Evolutionary conservation across 352 stramenopile genomes (phyloP).

Genomic region (Globisporangium perplexum): DNA sequence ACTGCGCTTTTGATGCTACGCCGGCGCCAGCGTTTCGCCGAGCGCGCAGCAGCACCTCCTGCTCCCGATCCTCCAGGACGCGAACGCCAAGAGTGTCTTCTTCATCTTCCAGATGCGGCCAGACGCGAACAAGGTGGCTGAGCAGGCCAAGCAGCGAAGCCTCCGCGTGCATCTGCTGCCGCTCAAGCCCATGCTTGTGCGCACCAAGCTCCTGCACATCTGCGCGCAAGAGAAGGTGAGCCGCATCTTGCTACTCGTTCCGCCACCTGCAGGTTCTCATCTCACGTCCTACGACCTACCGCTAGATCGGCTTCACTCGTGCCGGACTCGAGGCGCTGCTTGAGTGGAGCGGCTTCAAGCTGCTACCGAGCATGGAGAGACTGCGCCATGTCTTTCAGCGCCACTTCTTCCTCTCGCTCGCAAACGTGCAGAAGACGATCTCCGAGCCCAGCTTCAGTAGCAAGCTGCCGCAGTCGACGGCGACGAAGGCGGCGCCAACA

Average conservation of each 20-base stretch:
- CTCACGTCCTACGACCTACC: background rate
- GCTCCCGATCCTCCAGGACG: slow-evolving; percentile 31
- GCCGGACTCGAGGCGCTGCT: slow-evolving; percentile 49
- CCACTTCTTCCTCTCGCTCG: slow-evolving; percentile 44
- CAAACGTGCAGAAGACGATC: slow-evolving; percentile 43
- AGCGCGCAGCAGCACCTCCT: slow-evolving; percentile 64
- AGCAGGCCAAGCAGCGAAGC: slow-evolving; percentile 46
- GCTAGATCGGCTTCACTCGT: slow-evolving; percentile 56
- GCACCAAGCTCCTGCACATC: slow-evolving; percentile 45
- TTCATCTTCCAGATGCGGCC: slow-evolving; percentile 45
- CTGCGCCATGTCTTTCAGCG: slow-evolving; percentile 44
- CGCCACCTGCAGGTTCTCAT: background rate
- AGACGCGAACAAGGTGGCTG: slow-evolving; percentile 47
- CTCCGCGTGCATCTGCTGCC: slow-evolving; percentile 31
- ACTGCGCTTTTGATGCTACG: background rate
- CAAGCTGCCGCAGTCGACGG: background rate
- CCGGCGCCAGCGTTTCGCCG: slow-evolving; percentile 28
- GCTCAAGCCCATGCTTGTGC: slow-evolving; percentile 36
- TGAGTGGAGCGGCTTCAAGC: slow-evolving; percentile 23
- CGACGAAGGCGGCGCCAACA: background rate
- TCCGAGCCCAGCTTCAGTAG: background rate
- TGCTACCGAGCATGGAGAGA: slow-evolving; percentile 32
- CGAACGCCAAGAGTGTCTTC: slow-evolving; percentile 54
- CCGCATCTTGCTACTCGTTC: background rate
- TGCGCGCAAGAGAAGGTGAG: slow-evolving; percentile 40